Conservation (phyloP, 768 basidiomycete species). For the Udeniomyces megalosporus region DNA sequence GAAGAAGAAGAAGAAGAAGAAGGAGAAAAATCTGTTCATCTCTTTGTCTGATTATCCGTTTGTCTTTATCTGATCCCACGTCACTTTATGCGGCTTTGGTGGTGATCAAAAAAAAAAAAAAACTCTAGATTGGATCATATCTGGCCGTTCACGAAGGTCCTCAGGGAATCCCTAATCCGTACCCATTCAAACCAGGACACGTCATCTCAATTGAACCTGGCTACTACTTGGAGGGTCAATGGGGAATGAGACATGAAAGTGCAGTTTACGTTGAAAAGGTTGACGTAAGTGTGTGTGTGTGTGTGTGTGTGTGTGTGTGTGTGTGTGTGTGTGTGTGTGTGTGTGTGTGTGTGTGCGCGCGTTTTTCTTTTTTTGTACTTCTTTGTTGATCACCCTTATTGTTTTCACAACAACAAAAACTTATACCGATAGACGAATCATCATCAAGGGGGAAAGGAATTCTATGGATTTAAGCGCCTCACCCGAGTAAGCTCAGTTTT, state of each 20-base stretch:
- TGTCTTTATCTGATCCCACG: no score
- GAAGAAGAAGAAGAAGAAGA: no score
- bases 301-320: constrained; percentile 13
- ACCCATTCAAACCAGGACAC: constrained; percentile 65
- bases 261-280: constrained; percentile 56
- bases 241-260: constrained; percentile 86
- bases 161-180: constrained; percentile 53
- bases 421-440: no score
- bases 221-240: constrained; percentile 49
- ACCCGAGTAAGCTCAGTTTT: constrained; percentile 33
- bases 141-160: constrained; percentile 37
- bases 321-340: background rate
- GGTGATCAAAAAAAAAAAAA: no score
- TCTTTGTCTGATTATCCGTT: no score
- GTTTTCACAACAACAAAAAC: constrained; percentile 43
- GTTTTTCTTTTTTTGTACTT: background rate
- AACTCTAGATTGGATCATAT: constrained; percentile 27
- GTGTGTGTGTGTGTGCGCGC: background rate
- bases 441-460: constrained; percentile 57
- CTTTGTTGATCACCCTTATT: constrained; percentile 5
- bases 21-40: no score
- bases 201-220: constrained; percentile 36
- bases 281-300: constrained; percentile 34
- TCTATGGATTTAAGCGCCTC: constrained; percentile 81
- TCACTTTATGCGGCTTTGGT: no score